Percentiles rank a stretch among this genome's conserved stretches.
These are phyloP conservation scores for Rhizoclosmatium sp. DNA, from an alignment of 192 early-diverging fungal species.

Conservation along the genomic window DNA sequence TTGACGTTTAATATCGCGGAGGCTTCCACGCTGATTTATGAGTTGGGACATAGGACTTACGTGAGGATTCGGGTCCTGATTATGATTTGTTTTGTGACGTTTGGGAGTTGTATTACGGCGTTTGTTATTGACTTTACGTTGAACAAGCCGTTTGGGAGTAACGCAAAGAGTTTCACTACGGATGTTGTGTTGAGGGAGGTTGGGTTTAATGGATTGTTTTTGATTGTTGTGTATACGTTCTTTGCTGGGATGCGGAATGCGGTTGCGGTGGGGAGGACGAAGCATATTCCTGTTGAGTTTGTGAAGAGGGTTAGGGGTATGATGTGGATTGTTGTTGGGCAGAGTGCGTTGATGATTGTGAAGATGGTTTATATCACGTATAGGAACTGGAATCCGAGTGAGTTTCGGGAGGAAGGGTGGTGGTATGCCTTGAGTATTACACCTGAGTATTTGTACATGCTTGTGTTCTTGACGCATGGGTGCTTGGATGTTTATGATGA, in stretches of 20 bases:
- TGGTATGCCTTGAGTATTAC: background rate
- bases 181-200: conserved; percentile 14
- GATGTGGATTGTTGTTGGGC: background rate
- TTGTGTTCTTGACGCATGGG: background rate
- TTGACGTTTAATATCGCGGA: conserved; percentile 11
- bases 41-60: background rate
- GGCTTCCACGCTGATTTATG: conserved; percentile 6
- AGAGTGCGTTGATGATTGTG: conserved; percentile 3
- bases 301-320: background rate
- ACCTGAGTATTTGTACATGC: conserved; percentile 10
- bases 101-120: background rate
- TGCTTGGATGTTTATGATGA: conserved; percentile 8
- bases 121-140: conserved; percentile 28
- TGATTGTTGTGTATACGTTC: conserved; percentile 16
- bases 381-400: conserved; percentile 6
- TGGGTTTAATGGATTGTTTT: conserved; percentile 28
- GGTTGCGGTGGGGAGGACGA: background rate
- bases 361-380: background rate
- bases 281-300: background rate
- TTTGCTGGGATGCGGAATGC: conserved; percentile 7
- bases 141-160: conserved; percentile 19
- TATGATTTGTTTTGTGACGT: background rate
- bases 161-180: background rate
- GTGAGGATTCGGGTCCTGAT: background rate
- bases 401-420: background rate